Evolutionary conservation across 768 basidiomycete species (phyloP), one percentile per base, ranked within the genome.

Genomic region (Lactarius akahatsu): DNA sequence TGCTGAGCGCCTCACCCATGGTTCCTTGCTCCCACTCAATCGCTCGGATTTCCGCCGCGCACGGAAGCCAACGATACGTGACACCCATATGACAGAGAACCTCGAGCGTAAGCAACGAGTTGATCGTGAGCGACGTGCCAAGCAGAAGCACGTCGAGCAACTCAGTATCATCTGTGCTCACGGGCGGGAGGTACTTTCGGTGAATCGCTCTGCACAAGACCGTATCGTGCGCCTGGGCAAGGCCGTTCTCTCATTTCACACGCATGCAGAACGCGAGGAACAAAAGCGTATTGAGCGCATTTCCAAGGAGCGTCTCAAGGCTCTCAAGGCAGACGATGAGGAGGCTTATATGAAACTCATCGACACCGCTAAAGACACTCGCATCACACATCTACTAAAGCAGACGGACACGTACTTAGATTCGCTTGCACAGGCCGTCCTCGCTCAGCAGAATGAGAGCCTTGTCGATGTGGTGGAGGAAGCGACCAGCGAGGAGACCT

Each of bases 271-370:
- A 80, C 96, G 94, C 81, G 96, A 98, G 77, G 97, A 99, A 76
- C 93, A 96, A 84, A 94, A 95, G 76, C 86, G 96, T 32, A 91
- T 99, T 70, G 97, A 98, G 78, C 83, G 94, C 63, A 87, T 99
- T 55, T 88, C 91, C 56, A 98, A 98, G 80, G 97, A 98, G 77
- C 94, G 96, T 92, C 80, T 99, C 69, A 94, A 92, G 80, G 97
- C 96, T 9, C 87, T 98, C 71, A 95, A 96, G 79, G 91, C 91
- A 34, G 96, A 98, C 74, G 96, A 99, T 80, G 97, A 99, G 80
- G 97, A 98, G 78, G 96, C 94, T n/a, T 99, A 99, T 78, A 90
- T 98, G 86, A 95, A 95, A 75, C 90, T 99, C 73, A 93, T 99
- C 73, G 97, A 98, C 76, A 97, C 96, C 20, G 96, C 96, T 65